phyloP scores from a whole-genome alignment of 352 stramenopile species.

The Nannochloropsis limnetica region DNA sequence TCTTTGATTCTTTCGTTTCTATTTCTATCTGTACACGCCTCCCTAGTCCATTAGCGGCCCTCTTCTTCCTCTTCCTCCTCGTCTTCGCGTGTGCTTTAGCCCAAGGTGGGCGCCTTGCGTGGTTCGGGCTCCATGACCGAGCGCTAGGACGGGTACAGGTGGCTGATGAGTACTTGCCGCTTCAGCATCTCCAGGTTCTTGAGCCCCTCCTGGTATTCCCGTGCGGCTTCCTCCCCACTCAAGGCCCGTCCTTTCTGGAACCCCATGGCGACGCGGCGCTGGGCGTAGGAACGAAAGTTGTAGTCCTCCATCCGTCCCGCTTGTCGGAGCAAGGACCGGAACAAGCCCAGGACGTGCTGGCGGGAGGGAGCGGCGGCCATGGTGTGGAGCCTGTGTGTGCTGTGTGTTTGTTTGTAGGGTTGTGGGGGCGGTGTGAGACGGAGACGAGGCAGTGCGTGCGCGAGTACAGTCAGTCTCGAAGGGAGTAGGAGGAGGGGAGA shows the following conservation, averaged over 20 bases:
- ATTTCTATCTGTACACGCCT: not conserved
- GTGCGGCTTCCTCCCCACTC: constrained; percentile 11
- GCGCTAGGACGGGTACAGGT: constrained; percentile 29
- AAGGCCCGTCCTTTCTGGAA: not conserved
- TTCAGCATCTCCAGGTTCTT: constrained; percentile 34
- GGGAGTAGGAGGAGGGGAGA: not conserved
- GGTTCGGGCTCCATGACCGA: not conserved
- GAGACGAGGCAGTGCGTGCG: not conserved
- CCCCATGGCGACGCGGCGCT: not conserved
- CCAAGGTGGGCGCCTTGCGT: not conserved
- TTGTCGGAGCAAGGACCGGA: constrained; percentile 4
- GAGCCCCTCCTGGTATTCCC: constrained; percentile 21
- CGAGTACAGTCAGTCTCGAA: not conserved
- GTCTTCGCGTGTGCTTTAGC: not conserved
- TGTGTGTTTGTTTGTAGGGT: not conserved
- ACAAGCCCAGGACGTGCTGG: not conserved
- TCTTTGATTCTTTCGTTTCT: not conserved
- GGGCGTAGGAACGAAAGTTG: constrained; percentile 22
- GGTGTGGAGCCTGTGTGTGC: not conserved
- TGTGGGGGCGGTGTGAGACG: not conserved
- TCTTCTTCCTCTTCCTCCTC: not conserved
- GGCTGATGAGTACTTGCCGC: constrained; percentile 3
- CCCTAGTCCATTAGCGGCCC: not conserved
- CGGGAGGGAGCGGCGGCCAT: constrained; percentile 3
- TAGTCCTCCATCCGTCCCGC: constrained; percentile 11